Percentiles rank a stretch among this genome's conserved stretches.
Evolutionary conservation across 305 asterid species (phyloP).

Genomic region (Coffea humblotiana): DNA sequence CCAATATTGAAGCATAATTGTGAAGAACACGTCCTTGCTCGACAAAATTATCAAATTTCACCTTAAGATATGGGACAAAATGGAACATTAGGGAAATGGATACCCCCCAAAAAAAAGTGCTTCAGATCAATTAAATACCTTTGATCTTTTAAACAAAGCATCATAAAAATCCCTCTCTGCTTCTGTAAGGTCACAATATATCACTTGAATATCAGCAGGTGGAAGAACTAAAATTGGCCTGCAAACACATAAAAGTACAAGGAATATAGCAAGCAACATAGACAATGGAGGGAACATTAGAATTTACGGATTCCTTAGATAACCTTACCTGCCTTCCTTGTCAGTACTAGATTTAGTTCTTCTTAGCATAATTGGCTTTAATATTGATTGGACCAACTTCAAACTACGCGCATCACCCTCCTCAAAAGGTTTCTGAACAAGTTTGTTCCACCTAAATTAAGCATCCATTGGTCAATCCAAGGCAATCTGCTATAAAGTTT

Average conservation of each 20-base stretch:
- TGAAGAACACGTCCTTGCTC: slow-evolving; percentile 99
- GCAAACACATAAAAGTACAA: slow-evolving; percentile 22
- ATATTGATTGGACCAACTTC: slow-evolving; percentile 80
- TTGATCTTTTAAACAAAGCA: slow-evolving; percentile 88
- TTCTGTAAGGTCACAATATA: slow-evolving; percentile 82
- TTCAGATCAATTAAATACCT: slow-evolving; percentile 45
- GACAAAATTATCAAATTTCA: slow-evolving; percentile 89
- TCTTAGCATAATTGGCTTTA: slow-evolving; percentile 89
- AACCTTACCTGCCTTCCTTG: slow-evolving; percentile 78
- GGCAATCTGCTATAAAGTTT: neutral
- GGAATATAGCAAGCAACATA: neutral
- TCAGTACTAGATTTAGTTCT: slow-evolving; percentile 93
- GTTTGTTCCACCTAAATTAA: slow-evolving; percentile 84
- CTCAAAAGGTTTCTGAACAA: slow-evolving; percentile 96
- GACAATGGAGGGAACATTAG: neutral
- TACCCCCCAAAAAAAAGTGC: neutral
- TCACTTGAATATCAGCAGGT: slow-evolving; percentile 84
- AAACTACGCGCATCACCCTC: slow-evolving; percentile 94
- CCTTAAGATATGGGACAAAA: slow-evolving; percentile 44
- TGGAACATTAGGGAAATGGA: slow-evolving; percentile 15
- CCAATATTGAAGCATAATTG: slow-evolving; percentile 96
- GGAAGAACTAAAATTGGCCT: slow-evolving; percentile 97
- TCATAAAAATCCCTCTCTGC: slow-evolving; percentile 88
- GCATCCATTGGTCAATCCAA: neutral
- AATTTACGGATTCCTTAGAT: neutral